phyloP scores from a whole-genome alignment of 345 rosid genomes.

The Citrus reticulata region DNA sequence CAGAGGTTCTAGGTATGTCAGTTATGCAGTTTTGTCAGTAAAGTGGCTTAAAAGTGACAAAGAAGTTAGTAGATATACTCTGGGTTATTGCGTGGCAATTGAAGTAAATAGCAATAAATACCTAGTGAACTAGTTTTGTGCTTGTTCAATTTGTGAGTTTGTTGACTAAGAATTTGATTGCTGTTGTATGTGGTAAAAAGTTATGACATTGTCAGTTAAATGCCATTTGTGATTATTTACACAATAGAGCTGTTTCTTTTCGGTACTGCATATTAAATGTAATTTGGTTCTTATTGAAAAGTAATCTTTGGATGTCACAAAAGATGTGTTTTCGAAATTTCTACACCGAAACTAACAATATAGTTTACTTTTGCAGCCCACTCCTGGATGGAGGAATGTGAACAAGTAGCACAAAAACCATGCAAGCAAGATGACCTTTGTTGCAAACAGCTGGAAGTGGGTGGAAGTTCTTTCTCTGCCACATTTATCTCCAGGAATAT shows the following conservation, averaged over 20 bases:
- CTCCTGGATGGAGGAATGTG: slow-evolving; percentile 60
- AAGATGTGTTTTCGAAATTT: background rate
- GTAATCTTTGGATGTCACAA: background rate
- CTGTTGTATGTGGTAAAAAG: background rate
- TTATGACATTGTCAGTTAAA: background rate
- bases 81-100: background rate
- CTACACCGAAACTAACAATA: background rate
- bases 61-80: background rate
- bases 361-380: slow-evolving; percentile 45
- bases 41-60: background rate
- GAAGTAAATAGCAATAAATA: background rate
- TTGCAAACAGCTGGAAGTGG: slow-evolving; percentile 34
- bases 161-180: background rate
- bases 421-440: slow-evolving; percentile 26
- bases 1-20: slow-evolving; percentile 57
- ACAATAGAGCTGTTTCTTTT: background rate
- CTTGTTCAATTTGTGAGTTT: background rate
- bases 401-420: slow-evolving; percentile 31
- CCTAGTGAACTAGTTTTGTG: background rate
- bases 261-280: background rate
- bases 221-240: background rate
- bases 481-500: slow-evolving; percentile 32
- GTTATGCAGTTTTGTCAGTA: background rate
- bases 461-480: slow-evolving; percentile 40
- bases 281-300: background rate